Base-by-base conservation (phyloP, 1,139 yeast genomes). In the Protomyces gravidus region DNA sequence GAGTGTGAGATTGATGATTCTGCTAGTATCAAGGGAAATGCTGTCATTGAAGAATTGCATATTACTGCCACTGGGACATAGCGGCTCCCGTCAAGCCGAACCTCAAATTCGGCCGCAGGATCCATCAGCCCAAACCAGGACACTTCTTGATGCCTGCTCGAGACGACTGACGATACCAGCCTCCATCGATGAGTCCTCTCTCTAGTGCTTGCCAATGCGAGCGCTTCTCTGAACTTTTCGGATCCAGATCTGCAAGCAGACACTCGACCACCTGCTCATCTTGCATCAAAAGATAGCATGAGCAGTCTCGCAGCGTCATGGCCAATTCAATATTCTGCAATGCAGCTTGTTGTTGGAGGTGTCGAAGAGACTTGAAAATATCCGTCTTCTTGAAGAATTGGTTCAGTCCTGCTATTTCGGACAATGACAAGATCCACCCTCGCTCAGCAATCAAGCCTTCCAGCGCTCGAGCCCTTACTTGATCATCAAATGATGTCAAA, bases 401-500 rank as follows among this genome's bases (percentile, higher is more conserved):
- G 17, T n/a, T 21, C 15, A 45, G 23, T 5, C 13, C 26, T 11
- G 6, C 33, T 6, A 52, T 9, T n/a, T 30, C 42, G 7, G 26
- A 5, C 3, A 9, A 2, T 1, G 50, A 23, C 33, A 32, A 9
- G 1, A 15, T 3, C 50, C 50, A 45, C 1, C 5, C 6, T 2
- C 19, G 19, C 32, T 52, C 50, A 3, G 1, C 9, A 13, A 30
- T 42, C 33, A 52, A 15, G 13, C 30, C 50, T 9, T 13, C 15
- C 26, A 52, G 6, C 3, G 57, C 57, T 32, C 50, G 11, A 3
- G 13, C 6, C 23, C 42, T 9, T 7, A 45, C n/a, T 3, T 30
- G 19, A 11, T 19, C 13, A 17, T 45, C 32, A 15, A 56, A 49
- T 1, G 69, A 62, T 0, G 68, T 66, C 6, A 77, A 64, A 17